A percentile compares a stretch with the other conserved stretches of the same genome.
Evolutionary conservation across 345 rosid species (phyloP).

Genomic region (Pistacia integerrima): DNA sequence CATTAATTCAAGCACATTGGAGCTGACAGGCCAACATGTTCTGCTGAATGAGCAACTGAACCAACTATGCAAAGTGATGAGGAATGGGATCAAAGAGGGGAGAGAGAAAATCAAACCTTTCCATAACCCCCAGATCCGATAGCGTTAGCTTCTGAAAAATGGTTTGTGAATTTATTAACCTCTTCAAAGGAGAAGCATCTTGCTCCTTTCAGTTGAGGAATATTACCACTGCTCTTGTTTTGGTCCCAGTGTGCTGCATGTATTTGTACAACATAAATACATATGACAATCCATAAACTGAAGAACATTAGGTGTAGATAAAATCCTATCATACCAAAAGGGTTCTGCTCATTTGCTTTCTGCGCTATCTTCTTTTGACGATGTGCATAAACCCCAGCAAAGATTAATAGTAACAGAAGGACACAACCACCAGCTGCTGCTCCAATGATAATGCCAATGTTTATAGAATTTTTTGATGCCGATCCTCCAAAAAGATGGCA

Average conservation of each 20-base stretch:
- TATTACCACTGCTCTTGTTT: constrained; percentile 48
- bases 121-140: constrained; percentile 95
- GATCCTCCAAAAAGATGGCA: constrained; percentile 17
- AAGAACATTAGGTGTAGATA: background rate
- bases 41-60: background rate
- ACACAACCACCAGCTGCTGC: constrained; percentile 61
- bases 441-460: constrained; percentile 57
- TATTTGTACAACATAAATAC: constrained; percentile 10
- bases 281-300: constrained; percentile 22
- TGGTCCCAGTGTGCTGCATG: constrained; percentile 70
- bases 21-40: background rate
- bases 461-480: constrained; percentile 41
- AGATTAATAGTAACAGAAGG: constrained; percentile 50
- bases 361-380: constrained; percentile 77
- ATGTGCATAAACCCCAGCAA: constrained; percentile 70
- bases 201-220: constrained; percentile 81
- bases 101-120: constrained; percentile 52
- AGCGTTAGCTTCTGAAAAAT: constrained; percentile 68
- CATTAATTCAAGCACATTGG: background rate
- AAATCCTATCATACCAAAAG: constrained; percentile 57
- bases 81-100: background rate
- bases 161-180: constrained; percentile 61
- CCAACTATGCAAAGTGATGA: background rate
- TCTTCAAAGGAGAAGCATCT: constrained; percentile 76
- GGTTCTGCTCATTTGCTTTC: constrained; percentile 57